phyloP scores from a whole-genome alignment of 106 monocot species.

The Acorus calamus region DNA sequence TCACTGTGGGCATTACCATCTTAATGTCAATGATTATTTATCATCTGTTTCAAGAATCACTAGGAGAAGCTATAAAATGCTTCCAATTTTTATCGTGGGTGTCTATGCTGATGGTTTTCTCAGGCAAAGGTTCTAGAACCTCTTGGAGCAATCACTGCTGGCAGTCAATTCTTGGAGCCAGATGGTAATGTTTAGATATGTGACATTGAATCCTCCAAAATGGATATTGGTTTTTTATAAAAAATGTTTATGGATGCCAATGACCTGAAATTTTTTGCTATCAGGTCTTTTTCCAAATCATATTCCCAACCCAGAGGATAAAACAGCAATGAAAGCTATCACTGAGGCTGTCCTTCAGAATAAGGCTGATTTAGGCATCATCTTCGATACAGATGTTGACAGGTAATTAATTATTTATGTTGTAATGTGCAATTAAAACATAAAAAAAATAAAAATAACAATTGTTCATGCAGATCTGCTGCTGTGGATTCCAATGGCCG shows the following conservation, averaged over 20 bases:
- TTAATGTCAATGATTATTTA: too few relatives aligned
- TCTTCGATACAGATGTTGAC: conserved; percentile 99
- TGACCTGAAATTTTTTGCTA: not conserved
- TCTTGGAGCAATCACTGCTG: conserved; percentile 76
- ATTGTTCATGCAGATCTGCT: conserved; percentile 56
- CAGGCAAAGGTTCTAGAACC: conserved; percentile 91
- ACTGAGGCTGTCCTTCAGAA: conserved; percentile 80
- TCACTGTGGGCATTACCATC: too few relatives aligned
- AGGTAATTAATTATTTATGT: conserved; percentile 32
- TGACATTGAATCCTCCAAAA: not conserved
- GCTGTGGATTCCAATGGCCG: conserved; percentile 85
- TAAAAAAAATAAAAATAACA: too few relatives aligned
- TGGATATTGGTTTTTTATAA: not conserved
- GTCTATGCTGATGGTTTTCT: not conserved
- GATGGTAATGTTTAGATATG: conserved; percentile 45
- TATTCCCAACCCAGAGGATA: conserved; percentile 97
- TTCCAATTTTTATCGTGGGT: not conserved
- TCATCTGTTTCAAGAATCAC: too few relatives aligned
- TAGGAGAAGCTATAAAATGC: too few relatives aligned
- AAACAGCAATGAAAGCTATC: conserved; percentile 87
- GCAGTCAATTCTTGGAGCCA: conserved; percentile 93
- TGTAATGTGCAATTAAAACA: too few relatives aligned
- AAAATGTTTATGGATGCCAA: too few relatives aligned
- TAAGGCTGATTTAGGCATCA: conserved; percentile 93
- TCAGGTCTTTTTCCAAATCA: conserved; percentile 96